These are phyloP conservation scores for Daedalea quercina DNA, from an alignment of 768 basidiomycete genomes.

Conservation along the genomic window DNA sequence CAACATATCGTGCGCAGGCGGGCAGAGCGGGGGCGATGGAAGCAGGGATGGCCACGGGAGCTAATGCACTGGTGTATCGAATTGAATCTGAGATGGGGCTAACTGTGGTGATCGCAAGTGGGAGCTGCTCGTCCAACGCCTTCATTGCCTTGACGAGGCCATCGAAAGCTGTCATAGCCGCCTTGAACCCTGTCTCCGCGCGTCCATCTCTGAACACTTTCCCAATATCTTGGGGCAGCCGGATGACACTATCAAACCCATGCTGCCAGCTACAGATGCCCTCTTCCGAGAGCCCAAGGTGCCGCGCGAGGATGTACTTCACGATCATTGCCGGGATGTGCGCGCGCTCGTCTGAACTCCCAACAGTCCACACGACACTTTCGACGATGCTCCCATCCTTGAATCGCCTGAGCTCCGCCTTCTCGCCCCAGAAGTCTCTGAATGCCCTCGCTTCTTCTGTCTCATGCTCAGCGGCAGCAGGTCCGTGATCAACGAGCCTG, in stretches of 20 bases:
- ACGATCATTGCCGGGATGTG: slow-evolving; percentile 74
- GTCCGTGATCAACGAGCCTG: slow-evolving; percentile 90
- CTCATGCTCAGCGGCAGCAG: slow-evolving; percentile 60
- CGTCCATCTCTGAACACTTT: slow-evolving; percentile 30
- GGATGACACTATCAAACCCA: slow-evolving; percentile 50
- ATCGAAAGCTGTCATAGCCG: slow-evolving; percentile 76
- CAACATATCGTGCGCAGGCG: slow-evolving; percentile 54
- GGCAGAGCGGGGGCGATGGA: slow-evolving; percentile 48
- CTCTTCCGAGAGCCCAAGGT: slow-evolving; percentile 60
- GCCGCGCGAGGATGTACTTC: slow-evolving; percentile 62
- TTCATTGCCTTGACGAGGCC: slow-evolving; percentile 70
- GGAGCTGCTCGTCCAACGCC: slow-evolving; percentile 61
- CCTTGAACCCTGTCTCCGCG: slow-evolving; percentile 54
- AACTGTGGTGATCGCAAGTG: slow-evolving; percentile 71
- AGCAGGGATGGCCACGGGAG: slow-evolving; percentile 64
- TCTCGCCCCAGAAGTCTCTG: slow-evolving; percentile 84
- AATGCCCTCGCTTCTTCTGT: slow-evolving; percentile 50
- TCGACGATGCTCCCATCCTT: slow-evolving; percentile 92
- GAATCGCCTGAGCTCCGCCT: slow-evolving; percentile 89
- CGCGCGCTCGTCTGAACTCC: slow-evolving; percentile 70
- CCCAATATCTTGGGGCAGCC: slow-evolving; percentile 50
- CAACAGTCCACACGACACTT: slow-evolving; percentile 95
- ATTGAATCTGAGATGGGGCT: slow-evolving; percentile 68
- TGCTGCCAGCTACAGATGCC: slow-evolving; percentile 53
- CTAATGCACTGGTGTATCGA: slow-evolving; percentile 79